Base-by-base conservation (phyloP, 805 yeast species). In the Kuraishia piskuri region DNA sequence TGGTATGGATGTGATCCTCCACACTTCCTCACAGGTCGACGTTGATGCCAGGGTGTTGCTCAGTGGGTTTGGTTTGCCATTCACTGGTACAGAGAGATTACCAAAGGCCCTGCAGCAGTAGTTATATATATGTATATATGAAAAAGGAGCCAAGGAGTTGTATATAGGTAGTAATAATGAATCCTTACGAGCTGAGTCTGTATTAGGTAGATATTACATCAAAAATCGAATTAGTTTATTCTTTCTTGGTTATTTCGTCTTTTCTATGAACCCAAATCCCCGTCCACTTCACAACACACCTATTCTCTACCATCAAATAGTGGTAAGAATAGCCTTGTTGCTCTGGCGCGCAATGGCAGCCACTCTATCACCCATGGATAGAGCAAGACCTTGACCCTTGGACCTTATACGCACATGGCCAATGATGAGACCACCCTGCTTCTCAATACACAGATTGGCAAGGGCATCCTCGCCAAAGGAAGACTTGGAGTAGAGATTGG, bases 401-500 rank as follows among this genome's bases (percentile, higher is more conserved):
- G 97, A 87, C 72, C 99, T 83, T 63, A 94, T 91, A 72, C 99
- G 84, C 49, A 91, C 96, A 65, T 91, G 96, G 8, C 99, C 99
- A 55, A 88, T 80, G 54, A 90, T 84, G 52, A 86, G 84, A 10
- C 92, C 91, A 9, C 80, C 72, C 57, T 83, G 82, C 71, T 83
- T 84, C 70, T 95, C 99, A 64, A 94, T 87, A 72, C 96, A 89
- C 69, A 94, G 74, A 66, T 95, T 94, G 53, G 98, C 98, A 64
- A 94, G 77, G 0, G 97, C 98, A 67, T 92, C 97, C 71, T 94
- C 99, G 49, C 99, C 99, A 69, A 94, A 94, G 14, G 96, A 83
- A 7, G 96, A 88, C 61, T 86, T 82, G 1, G 97, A 90, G 65
- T 92, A 94, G 64, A 94, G 73, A 67, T 95, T 94, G 53, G 99